Conservation (phyloP, 345 rosid genomes). For the Diplotaxis tenuifolia region DNA sequence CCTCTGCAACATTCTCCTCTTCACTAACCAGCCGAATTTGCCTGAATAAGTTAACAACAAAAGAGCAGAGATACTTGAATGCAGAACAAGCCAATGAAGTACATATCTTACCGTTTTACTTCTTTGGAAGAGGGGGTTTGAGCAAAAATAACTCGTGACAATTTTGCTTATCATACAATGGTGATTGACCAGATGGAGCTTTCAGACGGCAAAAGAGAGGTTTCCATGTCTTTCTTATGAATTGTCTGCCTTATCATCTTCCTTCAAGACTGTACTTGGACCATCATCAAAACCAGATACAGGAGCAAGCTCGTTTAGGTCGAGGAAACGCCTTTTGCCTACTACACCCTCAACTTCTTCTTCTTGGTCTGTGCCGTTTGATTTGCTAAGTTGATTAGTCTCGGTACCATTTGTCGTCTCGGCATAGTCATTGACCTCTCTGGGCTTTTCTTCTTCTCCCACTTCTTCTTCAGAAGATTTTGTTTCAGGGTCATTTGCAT, state of each 20-base stretch:
- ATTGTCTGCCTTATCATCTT: slow-evolving; percentile 52
- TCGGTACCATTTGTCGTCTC: slow-evolving; percentile 42
- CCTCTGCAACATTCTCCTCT: slow-evolving; percentile 18
- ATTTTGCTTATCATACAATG: slow-evolving; percentile 34
- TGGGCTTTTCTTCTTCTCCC: slow-evolving; percentile 44
- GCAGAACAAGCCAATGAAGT: slow-evolving; percentile 22
- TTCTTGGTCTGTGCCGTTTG: slow-evolving; percentile 56
- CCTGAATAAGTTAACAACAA: slow-evolving; percentile 29
- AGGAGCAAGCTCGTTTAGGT: slow-evolving; percentile 96
- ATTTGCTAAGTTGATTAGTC: slow-evolving; percentile 46
- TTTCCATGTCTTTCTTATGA: slow-evolving; percentile 42
- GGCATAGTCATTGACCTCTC: slow-evolving; percentile 28
- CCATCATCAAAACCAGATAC: slow-evolving; percentile 92
- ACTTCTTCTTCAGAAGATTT: slow-evolving; percentile 40
- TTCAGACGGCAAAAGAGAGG: neutral
- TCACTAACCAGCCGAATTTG: slow-evolving; percentile 23
- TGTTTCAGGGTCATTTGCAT: slow-evolving; percentile 53
- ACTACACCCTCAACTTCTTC: slow-evolving; percentile 64
- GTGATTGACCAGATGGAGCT: slow-evolving; percentile 23
- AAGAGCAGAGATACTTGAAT: slow-evolving; percentile 32
- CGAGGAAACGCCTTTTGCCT: slow-evolving; percentile 77
- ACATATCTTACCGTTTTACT: slow-evolving; percentile 15
- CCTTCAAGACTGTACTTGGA: slow-evolving; percentile 64
- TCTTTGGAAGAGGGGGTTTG: slow-evolving; percentile 9
- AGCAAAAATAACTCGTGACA: slow-evolving; percentile 27